Base-by-base conservation (phyloP, 2,329 filamentous ascomycete species). In the Penicillium brevicompactum region DNA sequence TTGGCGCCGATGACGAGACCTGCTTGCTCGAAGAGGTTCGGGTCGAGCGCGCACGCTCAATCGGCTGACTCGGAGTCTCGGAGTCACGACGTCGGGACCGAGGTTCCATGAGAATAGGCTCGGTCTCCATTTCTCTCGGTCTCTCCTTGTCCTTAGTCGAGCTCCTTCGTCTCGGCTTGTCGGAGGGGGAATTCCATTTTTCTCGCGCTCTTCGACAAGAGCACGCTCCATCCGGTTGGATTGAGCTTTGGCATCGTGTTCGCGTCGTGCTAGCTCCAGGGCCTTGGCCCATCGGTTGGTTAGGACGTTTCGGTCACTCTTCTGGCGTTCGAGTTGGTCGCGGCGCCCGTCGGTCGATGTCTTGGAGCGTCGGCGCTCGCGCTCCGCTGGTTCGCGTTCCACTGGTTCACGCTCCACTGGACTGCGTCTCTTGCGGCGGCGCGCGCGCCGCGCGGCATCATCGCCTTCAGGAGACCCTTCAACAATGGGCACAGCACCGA, bases 351-450 rank as follows among this genome's bases (percentile, higher is more conserved):
- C 74, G 5, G 67, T 70, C 2, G 72, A 76, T 24, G 67, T 64
- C 49, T 70, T 77, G 4, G 74, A 74, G 38, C 67, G 65, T 8
- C 69, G 67, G 51, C 70, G 70, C 27, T 75, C 73, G 22, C 67
- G 65, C 2, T 72, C 69, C 24, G 62, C 53, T 7, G 68, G 63
- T 51, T 69, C 24, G 24, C 24, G 24, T 27, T 27, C 24, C 24
- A 27, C 5, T 27, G 8, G 70, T 27, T 75, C 73, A 18, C 67
- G 65, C 2, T 72, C 69, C 27, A 62, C 54, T 2, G 68, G 66
- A 14, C n/a, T 49, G 22, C 67, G 70, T 52, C 65, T 66, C 65
- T 70, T 73, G 47, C 63, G 73, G 49, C 67, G 69, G 31, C 66
- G 66, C 13, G 66, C 57, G 30, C 65, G 55, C 4, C 57, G 47